Conservation (phyloP, 2,329 filamentous ascomycete species). For the Fusarium sp. region DNA sequence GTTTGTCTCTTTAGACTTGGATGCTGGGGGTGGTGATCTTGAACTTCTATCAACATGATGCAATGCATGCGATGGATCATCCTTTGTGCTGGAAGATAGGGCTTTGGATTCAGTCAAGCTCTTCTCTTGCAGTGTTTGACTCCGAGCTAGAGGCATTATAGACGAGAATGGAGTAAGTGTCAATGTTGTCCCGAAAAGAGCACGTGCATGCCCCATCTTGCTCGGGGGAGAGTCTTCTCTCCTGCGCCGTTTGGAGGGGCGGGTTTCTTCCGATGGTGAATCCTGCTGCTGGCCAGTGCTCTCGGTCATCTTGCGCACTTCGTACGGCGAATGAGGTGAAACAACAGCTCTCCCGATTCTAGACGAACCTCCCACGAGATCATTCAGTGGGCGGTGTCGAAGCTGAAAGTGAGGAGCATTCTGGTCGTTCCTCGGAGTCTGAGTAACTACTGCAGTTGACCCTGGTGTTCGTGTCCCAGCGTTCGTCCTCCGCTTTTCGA, state of each 20-base stretch:
- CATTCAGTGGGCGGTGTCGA: conserved; percentile 60
- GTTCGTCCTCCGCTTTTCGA: conserved; percentile 62
- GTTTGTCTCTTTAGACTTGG: neutral
- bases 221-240: conserved; percentile 51
- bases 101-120: conserved; percentile 27
- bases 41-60: neutral
- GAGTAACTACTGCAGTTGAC: conserved; percentile 41
- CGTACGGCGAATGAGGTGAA: conserved; percentile 53
- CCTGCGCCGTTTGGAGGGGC: conserved; percentile 49
- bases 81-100: neutral
- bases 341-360: conserved; percentile 53
- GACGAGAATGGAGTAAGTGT: conserved; percentile 48
- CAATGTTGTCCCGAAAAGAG: conserved; percentile 54
- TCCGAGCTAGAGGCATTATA: conserved; percentile 29
- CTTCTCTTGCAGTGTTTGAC: conserved; percentile 40
- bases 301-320: conserved; percentile 47
- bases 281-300: conserved; percentile 30
- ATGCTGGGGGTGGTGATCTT: conserved; percentile 42
- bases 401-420: conserved; percentile 53
- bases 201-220: conserved; percentile 53
- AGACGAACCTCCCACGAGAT: conserved; percentile 50
- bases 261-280: conserved; percentile 32
- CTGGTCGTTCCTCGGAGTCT: conserved; percentile 40
- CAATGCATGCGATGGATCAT: neutral
- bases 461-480: conserved; percentile 55